Conservation (phyloP, 176 grass and related monocot genomes). For the Carex pumila region DNA sequence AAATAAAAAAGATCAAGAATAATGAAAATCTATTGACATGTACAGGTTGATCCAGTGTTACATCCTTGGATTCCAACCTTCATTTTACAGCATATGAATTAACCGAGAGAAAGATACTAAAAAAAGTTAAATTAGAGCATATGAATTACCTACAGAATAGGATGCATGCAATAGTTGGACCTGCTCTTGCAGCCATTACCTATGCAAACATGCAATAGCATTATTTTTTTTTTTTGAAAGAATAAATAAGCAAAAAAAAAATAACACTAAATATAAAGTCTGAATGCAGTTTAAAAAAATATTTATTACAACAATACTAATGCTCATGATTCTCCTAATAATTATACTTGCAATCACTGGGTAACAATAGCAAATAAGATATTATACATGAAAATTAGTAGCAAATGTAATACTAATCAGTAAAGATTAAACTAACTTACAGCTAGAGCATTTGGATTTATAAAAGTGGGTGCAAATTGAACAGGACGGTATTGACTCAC, state of each 20-base stretch:
- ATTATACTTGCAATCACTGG: neutral
- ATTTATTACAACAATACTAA: neutral
- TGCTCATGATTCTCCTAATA: neutral
- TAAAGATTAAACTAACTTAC: conserved; percentile 12
- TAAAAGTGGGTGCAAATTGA: conserved; percentile 11
- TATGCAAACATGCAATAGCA: neutral
- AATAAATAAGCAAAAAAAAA: neutral
- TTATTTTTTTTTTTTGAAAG: neutral
- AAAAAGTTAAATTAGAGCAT: neutral
- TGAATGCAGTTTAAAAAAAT: neutral
- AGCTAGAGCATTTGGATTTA: conserved; percentile 11
- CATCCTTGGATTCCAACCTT: conserved; percentile 25
- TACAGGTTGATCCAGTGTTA: no score
- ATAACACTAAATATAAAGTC: neutral
- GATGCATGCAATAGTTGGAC: conserved; percentile 16
- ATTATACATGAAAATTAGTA: neutral
- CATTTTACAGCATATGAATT: neutral
- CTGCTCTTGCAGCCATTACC: conserved; percentile 14
- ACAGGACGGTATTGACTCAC: conserved; percentile 6
- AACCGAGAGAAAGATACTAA: neutral
- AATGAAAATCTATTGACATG: no score
- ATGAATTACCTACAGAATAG: conserved; percentile 17
- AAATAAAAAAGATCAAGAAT: no score
- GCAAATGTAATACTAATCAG: neutral
- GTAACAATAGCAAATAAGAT: neutral